Evolutionary conservation across 176 grass and related monocot species (phyloP).

Genomic region (Thinopyrum elongatum): DNA sequence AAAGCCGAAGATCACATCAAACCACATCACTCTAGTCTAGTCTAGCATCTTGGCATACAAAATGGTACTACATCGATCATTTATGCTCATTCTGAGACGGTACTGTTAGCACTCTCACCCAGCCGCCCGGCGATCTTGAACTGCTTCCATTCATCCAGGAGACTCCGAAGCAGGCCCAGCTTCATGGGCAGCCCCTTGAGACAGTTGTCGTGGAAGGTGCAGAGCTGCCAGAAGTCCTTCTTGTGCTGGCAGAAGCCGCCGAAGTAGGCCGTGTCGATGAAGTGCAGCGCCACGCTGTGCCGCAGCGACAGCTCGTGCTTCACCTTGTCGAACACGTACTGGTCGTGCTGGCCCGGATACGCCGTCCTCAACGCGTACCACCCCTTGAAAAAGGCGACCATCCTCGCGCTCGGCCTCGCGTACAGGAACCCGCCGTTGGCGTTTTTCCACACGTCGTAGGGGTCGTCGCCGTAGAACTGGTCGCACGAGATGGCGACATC

Average conservation of each 20-base stretch:
- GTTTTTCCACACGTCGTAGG: conserved; percentile 33
- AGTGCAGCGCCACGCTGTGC: conserved; percentile 27
- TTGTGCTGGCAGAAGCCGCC: conserved; percentile 43
- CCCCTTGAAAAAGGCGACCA: conserved; percentile 15
- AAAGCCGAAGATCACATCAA: no score
- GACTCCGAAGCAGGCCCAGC: neutral
- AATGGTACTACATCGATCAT: neutral
- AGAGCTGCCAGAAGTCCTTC: conserved; percentile 41
- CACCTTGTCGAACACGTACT: conserved; percentile 41
- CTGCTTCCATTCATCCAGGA: neutral
- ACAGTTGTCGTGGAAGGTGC: conserved; percentile 32
- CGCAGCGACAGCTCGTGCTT: conserved; percentile 15
- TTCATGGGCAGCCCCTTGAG: neutral
- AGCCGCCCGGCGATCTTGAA: neutral
- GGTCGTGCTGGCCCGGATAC: conserved; percentile 26
- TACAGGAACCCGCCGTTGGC: conserved; percentile 58
- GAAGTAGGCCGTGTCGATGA: conserved; percentile 42
- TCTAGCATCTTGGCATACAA: no score
- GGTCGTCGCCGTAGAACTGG: conserved; percentile 15
- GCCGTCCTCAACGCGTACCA: conserved; percentile 33
- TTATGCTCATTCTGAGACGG: neutral
- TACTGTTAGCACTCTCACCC: neutral
- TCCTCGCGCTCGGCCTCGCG: conserved; percentile 22
- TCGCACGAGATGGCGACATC: conserved; percentile 44
- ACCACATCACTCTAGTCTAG: no score